A percentile compares a stretch with the other conserved stretches of the same genome.
Evolutionary conservation across 805 yeast genomes (phyloP).

Genomic region (Cyberlindnera americana): DNA sequence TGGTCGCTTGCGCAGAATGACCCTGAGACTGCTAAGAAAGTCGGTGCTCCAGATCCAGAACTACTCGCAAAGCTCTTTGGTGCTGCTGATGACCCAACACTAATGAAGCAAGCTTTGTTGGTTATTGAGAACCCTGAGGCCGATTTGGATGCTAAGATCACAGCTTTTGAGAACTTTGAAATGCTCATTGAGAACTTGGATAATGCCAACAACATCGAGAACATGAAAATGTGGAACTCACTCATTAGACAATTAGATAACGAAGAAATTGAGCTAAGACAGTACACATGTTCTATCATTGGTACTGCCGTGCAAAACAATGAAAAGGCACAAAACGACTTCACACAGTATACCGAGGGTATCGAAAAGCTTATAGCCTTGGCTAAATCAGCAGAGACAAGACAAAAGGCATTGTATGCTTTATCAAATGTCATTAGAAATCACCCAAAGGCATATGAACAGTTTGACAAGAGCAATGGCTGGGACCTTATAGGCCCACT

Average conservation of each 20-base stretch:
- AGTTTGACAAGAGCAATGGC: slow-evolving; percentile 58
- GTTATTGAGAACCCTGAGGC: slow-evolving; percentile 58
- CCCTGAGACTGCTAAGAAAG: slow-evolving; percentile 57
- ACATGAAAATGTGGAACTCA: slow-evolving; percentile 75
- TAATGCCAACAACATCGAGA: slow-evolving; percentile 90
- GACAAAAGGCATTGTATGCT: slow-evolving; percentile 72
- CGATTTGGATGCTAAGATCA: slow-evolving; percentile 57
- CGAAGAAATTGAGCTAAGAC: slow-evolving; percentile 42
- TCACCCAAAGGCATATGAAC: slow-evolving; percentile 48
- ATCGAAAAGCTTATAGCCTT: slow-evolving; percentile 42
- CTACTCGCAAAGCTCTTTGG: slow-evolving; percentile 70
- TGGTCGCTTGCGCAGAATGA: slow-evolving; percentile 91
- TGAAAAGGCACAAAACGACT: slow-evolving; percentile 65
- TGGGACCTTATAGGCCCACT: slow-evolving; percentile 49
- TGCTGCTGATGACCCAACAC: slow-evolving; percentile 81
- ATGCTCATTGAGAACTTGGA: slow-evolving; percentile 91
- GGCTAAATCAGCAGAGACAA: slow-evolving; percentile 29
- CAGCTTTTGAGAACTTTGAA: slow-evolving; percentile 87
- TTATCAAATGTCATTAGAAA: slow-evolving; percentile 72
- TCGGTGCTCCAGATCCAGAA: slow-evolving; percentile 77
- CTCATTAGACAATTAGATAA: slow-evolving; percentile 52
- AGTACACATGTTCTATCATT: slow-evolving; percentile 65
- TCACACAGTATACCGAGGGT: slow-evolving; percentile 48
- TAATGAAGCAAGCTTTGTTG: slow-evolving; percentile 75
- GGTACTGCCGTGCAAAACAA: slow-evolving; percentile 96